Conservation (phyloP, 805 yeast genomes). For the Brettanomyces bruxellensis region DNA sequence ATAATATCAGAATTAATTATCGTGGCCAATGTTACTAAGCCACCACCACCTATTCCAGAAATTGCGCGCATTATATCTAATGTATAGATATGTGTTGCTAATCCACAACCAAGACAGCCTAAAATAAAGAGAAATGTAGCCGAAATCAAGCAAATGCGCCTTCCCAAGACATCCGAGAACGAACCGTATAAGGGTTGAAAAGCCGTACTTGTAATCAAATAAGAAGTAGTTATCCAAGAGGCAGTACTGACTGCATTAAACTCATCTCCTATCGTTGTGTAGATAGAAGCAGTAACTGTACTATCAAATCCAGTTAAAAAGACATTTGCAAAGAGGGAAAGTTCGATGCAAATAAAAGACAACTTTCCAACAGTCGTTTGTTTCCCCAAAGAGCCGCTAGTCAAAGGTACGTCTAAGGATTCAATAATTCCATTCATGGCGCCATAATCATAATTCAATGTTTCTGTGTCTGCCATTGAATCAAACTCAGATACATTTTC, state of each 20-base stretch:
- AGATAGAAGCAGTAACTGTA: conserved; percentile 42
- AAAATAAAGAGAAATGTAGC: conserved; percentile 24
- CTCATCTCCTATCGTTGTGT: conserved; percentile 42
- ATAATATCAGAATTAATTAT: conserved; percentile 70
- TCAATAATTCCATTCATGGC: neutral
- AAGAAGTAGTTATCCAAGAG: conserved; percentile 33
- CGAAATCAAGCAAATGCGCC: conserved; percentile 28
- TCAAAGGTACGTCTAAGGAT: too few species aligned
- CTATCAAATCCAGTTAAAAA: conserved; percentile 41
- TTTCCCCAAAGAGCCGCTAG: too few species aligned
- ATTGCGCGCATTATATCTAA: conserved; percentile 52
- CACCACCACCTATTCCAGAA: conserved; percentile 86
- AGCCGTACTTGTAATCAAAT: conserved; percentile 32
- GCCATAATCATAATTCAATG: neutral
- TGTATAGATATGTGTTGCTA: conserved; percentile 30
- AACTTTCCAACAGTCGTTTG: too few species aligned
- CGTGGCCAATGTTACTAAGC: conserved; percentile 64
- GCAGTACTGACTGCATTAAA: conserved; percentile 31
- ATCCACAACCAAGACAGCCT: conserved; percentile 34
- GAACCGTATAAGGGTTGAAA: conserved; percentile 48
- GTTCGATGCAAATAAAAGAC: conserved; percentile 2
- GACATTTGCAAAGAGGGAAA: conserved; percentile 9
- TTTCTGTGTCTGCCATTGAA: neutral
- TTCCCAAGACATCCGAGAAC: conserved; percentile 43
- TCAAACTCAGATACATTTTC: neutral